Evolutionary conservation across 768 basidiomycete genomes (phyloP), one percentile per base, ranked within the genome.

Genomic region (Boletus pseudopeckii): DNA sequence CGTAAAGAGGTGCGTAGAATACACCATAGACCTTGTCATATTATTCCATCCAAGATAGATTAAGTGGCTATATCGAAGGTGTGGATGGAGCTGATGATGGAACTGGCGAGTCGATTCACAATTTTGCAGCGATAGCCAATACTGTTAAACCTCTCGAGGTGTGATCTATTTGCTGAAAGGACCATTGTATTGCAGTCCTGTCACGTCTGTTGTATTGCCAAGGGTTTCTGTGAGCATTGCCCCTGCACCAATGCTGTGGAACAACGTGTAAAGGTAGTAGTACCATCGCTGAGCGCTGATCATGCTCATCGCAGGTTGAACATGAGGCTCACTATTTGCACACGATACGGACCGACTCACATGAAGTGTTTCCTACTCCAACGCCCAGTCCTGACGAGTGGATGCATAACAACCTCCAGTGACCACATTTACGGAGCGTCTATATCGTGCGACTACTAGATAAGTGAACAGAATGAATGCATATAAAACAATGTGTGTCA

Each of bases 41-140:
- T 49, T 14, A 18, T 24, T n/a, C 69, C 36, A 50, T 58, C 14
- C 69, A 68, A 24, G 76, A 75, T 15, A 81, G 62, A 52, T 72
- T 76, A 1, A 75, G 67, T 9, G 80, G 77, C 57, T 81, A 80
- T 28, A 80, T 73, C 0, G 82, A 80, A 44, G 80, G 79, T 43
- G 75, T 78, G 18, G 79, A 79, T 43, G 72, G 75, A 39, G 75
- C 66, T 26, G 66, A 60, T 4, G 75, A 77, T 13, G 52, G 48
- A 28, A 40, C 33, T 8, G 50, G 47, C 11, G 50, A 53, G 40
- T 50, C 43, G 18, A 11, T 22, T 59, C 28, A 50, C 43, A 53
- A 65, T 34, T 60, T 60, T 47, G 55, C 62, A 34, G 63, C 67
- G 45, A 66, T 59, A 22, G 58, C 53, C 11, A 66, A 53, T 26